A percentile compares a stretch with the other conserved stretches of the same genome.
Evolutionary conservation across 2,329 filamentous ascomycete genomes (phyloP).

Genomic region (Arachnopeziza araneosa): DNA sequence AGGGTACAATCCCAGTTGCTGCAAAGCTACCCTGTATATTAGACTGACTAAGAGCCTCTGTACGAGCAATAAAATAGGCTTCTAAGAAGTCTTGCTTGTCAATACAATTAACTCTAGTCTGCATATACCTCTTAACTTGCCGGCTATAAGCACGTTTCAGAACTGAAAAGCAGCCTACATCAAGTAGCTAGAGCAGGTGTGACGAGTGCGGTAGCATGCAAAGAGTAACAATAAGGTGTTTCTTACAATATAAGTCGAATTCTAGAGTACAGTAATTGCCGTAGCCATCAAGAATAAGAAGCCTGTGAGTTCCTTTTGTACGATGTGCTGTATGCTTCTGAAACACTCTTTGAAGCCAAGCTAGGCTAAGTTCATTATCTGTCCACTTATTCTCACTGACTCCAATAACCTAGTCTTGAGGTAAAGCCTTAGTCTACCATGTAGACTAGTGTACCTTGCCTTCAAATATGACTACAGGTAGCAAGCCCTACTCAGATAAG

Average conservation of each 20-base stretch:
- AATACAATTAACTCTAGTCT: not conserved
- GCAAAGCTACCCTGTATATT: not conserved
- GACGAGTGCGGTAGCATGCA: conserved; percentile 31
- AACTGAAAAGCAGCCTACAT: conserved; percentile 29
- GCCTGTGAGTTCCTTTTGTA: not conserved
- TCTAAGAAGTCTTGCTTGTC: not conserved
- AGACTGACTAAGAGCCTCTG: not conserved
- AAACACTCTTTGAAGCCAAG: conserved; percentile 24
- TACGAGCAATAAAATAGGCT: not conserved
- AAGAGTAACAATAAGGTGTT: conserved; percentile 19
- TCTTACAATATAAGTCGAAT: not conserved
- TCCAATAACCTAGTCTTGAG: conserved; percentile 19
- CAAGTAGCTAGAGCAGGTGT: conserved; percentile 32
- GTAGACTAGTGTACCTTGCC: conserved; percentile 7
- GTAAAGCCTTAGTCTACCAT: conserved; percentile 19
- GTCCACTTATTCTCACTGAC: conserved; percentile 30
- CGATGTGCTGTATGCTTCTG: conserved; percentile 18
- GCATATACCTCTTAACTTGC: not conserved
- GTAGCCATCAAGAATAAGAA: not conserved
- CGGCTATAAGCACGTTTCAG: not conserved
- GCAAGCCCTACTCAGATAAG: conserved; percentile 19
- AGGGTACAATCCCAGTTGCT: not conserved
- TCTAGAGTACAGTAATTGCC: not conserved
- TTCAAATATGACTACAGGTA: conserved; percentile 25
- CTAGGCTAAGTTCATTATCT: conserved; percentile 25